Conservation (phyloP, 805 yeast species). For the Starmerella bacillaris region DNA sequence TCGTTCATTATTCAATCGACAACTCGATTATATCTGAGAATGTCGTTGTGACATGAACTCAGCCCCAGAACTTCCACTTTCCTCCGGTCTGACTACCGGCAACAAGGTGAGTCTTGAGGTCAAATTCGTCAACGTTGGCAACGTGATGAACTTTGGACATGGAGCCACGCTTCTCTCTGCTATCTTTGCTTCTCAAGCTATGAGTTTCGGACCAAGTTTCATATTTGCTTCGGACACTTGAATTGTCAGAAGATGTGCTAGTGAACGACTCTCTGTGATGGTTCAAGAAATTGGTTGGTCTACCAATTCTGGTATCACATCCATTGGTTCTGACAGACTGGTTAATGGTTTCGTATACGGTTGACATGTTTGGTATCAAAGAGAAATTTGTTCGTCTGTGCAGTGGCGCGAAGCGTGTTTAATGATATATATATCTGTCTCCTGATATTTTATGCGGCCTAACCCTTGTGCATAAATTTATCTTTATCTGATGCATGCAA, state of each 20-base stretch:
- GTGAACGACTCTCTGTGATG: conserved; percentile 2
- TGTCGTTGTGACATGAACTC: too few species aligned
- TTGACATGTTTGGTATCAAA: too few species aligned
- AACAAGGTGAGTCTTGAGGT: conserved; percentile 8
- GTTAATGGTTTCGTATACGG: conserved; percentile 4
- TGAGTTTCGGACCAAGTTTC: conserved; percentile 15
- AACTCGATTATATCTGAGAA: too few species aligned
- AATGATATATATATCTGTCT: too few species aligned
- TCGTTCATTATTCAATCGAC: too few species aligned
- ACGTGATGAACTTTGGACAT: conserved; percentile 10
- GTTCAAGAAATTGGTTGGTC: conserved; percentile 11
- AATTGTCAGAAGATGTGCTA: conserved; percentile 1
- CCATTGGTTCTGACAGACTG: conserved; percentile 11
- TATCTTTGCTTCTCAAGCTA: conserved; percentile 7
- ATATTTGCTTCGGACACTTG: conserved; percentile 1
- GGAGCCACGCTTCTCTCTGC: conserved; percentile 14
- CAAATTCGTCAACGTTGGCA: conserved; percentile 15
- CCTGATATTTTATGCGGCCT: too few species aligned
- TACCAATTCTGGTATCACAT: conserved; percentile 8
- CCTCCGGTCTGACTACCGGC: conserved; percentile 2
- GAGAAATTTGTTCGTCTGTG: too few species aligned
- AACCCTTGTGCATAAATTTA: too few species aligned
- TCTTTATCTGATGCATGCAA: too few species aligned
- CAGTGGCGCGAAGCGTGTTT: too few species aligned
- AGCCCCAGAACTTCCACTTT: conserved; percentile 15